A percentile compares a stretch with the other conserved stretches of the same genome.
These are phyloP conservation scores for Diaporthe vaccinii DNA, from an alignment of 2,329 filamentous ascomycete genomes.

Conservation along the genomic window DNA sequence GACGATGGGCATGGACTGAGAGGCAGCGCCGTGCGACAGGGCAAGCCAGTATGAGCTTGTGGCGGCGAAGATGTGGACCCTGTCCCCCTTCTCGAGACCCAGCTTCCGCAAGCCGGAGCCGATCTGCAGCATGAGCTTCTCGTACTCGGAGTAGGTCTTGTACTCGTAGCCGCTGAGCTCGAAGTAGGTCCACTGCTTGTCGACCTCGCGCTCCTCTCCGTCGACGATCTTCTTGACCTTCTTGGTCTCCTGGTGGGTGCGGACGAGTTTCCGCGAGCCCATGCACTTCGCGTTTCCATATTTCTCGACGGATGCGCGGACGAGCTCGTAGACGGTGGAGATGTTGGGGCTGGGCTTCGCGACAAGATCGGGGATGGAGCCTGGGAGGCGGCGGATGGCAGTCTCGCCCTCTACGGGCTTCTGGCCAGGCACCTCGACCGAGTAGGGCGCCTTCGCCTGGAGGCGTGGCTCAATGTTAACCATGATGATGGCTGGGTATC, in stretches of 20 bases:
- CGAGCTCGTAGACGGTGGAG: conserved; percentile 81
- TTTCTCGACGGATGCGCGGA: conserved; percentile 75
- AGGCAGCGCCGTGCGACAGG: conserved; percentile 67
- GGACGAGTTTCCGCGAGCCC: conserved; percentile 80
- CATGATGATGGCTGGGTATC: conserved; percentile 38
- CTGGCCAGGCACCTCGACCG: conserved; percentile 75
- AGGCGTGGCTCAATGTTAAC: conserved; percentile 53
- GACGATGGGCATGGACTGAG: conserved; percentile 85
- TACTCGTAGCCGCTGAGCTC: conserved; percentile 86
- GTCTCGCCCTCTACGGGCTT: conserved; percentile 79
- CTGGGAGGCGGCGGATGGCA: conserved; percentile 76
- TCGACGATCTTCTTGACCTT: conserved; percentile 91
- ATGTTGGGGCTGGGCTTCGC: conserved; percentile 73
- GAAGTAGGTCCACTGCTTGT: conserved; percentile 91
- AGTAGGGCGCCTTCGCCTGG: conserved; percentile 73
- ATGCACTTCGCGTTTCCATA: conserved; percentile 76
- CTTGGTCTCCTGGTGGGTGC: conserved; percentile 86
- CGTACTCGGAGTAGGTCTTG: conserved; percentile 83
- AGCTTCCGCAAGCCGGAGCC: conserved; percentile 80
- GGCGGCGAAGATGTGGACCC: conserved; percentile 84
- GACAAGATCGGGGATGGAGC: conserved; percentile 72
- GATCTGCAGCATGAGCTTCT: conserved; percentile 75
- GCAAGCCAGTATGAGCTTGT: conserved; percentile 71
- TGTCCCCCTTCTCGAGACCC: conserved; percentile 76
- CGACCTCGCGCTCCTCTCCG: conserved; percentile 81